Conservation (phyloP, 2,329 filamentous ascomycete species). For the Diaporthe amygdali region DNA sequence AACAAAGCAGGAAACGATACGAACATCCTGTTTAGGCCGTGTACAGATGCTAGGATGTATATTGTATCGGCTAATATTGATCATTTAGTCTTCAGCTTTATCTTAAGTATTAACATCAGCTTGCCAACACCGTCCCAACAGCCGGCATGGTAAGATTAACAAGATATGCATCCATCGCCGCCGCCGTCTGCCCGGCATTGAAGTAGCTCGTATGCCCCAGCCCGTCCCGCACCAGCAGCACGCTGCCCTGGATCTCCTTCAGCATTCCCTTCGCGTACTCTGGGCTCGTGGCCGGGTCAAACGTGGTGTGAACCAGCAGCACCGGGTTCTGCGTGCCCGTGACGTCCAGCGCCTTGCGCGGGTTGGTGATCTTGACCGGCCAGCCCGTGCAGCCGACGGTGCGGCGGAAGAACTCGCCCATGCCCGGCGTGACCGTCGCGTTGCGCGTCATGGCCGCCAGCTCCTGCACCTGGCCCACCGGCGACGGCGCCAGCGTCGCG, state of each 20-base stretch:
- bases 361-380: constrained; percentile 41
- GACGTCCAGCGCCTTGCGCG: constrained; percentile 33
- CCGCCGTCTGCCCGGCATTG: constrained; percentile 36
- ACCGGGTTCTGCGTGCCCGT: constrained; percentile 34
- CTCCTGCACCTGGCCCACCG: neutral
- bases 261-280: constrained; percentile 41
- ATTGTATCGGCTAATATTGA: no score
- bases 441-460: constrained; percentile 13
- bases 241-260: constrained; percentile 38
- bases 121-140: constrained; percentile 7
- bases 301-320: constrained; percentile 43
- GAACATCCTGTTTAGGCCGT: no score
- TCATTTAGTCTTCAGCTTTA: neutral
- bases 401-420: constrained; percentile 39
- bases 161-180: constrained; percentile 38
- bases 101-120: neutral
- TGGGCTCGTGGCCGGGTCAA: constrained; percentile 46
- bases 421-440: constrained; percentile 40
- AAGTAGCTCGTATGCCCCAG: constrained; percentile 44
- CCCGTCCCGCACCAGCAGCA: constrained; percentile 45
- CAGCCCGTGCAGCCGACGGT: constrained; percentile 46
- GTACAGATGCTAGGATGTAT: no score
- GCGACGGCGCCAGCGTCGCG: constrained; percentile 33
- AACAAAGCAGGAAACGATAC: no score
- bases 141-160: constrained; percentile 5